phyloP scores from a whole-genome alignment of 139 green algal species.

The Chlamydomonas incerta region DNA sequence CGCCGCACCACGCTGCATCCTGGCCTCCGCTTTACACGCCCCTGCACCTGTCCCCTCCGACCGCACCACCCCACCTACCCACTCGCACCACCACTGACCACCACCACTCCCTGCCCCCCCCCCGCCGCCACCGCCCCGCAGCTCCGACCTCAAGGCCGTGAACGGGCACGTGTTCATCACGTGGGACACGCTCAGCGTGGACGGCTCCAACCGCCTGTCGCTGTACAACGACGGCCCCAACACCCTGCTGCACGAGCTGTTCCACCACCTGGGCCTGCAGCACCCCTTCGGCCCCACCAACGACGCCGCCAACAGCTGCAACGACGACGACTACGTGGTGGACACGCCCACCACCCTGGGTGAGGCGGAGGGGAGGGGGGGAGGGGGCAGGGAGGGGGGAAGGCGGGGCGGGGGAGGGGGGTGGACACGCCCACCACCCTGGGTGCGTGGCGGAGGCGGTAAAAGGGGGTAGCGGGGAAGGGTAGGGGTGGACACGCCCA shows the following conservation, averaged over 20 bases:
- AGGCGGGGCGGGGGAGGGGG: too few relatives aligned
- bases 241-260: not conserved
- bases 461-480: too few relatives aligned
- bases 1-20: too few relatives aligned
- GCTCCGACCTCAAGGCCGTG: not conserved
- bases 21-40: too few relatives aligned
- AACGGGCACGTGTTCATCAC: not conserved
- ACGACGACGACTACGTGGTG: not conserved
- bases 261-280: conserved; percentile 19
- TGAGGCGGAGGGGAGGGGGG: too few relatives aligned
- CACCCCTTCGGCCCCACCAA: not conserved
- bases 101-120: too few relatives aligned
- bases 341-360: not conserved
- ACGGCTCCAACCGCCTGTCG: not conserved
- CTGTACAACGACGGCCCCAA: not conserved
- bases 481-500: too few relatives aligned
- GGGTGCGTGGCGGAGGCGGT: too few relatives aligned
- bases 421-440: too few relatives aligned
- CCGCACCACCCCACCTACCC: too few relatives aligned
- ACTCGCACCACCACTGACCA: not conserved
- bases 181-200: not conserved
- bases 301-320: not conserved
- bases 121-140: not conserved
- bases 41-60: too few relatives aligned
- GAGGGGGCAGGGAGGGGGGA: too few relatives aligned